Percentiles rank a stretch among this genome's conserved stretches.
Conservation (phyloP, 345 rosid species). For the Populus ilicifolia region DNA sequence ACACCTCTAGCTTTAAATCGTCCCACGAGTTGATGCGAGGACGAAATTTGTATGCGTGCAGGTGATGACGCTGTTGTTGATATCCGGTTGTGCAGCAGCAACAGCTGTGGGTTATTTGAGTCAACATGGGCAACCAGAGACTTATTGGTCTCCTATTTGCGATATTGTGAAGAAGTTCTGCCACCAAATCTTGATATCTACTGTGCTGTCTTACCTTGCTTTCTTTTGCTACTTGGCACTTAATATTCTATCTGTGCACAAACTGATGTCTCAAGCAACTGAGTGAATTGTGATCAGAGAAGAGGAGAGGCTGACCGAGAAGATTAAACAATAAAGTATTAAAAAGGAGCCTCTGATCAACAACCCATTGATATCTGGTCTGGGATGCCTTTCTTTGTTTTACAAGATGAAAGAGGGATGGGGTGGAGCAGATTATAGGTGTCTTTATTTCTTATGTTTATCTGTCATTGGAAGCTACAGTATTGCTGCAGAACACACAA, state of each 20-base stretch:
- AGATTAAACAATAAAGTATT: not conserved
- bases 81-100: constrained; percentile 55
- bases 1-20: no score
- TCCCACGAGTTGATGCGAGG: no score
- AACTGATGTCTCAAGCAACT: constrained; percentile 21
- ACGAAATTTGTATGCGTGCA: no score
- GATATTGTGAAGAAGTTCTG: constrained; percentile 39
- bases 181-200: constrained; percentile 22
- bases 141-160: constrained; percentile 42
- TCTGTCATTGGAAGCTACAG: not conserved
- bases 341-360: no score
- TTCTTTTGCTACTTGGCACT: constrained; percentile 45
- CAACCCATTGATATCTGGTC: no score
- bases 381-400: not conserved
- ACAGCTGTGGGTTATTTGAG: constrained; percentile 46
- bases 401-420: not conserved
- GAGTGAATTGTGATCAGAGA: not conserved
- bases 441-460: not conserved
- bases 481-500: not conserved
- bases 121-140: constrained; percentile 37
- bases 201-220: constrained; percentile 44
- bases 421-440: not conserved
- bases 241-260: constrained; percentile 28
- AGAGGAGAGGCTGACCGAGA: not conserved
- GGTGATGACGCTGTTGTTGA: constrained; percentile 37